phyloP scores from a whole-genome alignment of 225 moss, liverwort and hornwort genomes.

The Neckera pumila region DNA sequence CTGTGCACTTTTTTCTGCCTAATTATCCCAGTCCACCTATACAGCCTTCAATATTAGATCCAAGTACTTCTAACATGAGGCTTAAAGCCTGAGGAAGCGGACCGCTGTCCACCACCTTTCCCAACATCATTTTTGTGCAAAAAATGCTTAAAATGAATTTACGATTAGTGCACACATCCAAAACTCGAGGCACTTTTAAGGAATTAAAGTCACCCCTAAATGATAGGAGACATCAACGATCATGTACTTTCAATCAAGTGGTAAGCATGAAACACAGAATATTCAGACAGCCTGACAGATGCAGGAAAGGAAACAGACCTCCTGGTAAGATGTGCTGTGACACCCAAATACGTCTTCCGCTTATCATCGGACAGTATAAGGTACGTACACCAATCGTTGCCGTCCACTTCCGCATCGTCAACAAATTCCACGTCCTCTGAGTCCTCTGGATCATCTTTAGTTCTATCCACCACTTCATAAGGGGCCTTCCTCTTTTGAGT shows the following conservation, averaged over 20 bases:
- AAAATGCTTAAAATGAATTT: background rate
- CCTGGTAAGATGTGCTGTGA: conserved; percentile 50
- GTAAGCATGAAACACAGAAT: background rate
- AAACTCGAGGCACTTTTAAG: background rate
- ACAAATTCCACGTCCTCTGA: background rate
- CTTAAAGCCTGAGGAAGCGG: background rate
- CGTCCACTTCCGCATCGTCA: background rate
- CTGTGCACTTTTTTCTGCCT: too few relatives aligned
- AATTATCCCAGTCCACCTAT: background rate
- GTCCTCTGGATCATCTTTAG: background rate
- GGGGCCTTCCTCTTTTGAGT: background rate
- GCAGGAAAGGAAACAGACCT: conserved; percentile 26
- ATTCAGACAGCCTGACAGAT: background rate
- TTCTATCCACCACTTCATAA: background rate
- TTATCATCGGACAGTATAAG: conserved; percentile 67
- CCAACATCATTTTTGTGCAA: background rate
- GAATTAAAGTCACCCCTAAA: background rate
- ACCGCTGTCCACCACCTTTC: background rate
- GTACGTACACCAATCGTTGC: conserved; percentile 73
- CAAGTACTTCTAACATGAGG: background rate
- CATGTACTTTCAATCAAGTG: background rate
- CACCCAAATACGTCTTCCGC: conserved; percentile 76
- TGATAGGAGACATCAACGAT: background rate
- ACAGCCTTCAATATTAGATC: background rate
- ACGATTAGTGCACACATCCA: background rate